Conservation (phyloP, 805 yeast genomes). For the Cyberlindnera euphorbiiphila region DNA sequence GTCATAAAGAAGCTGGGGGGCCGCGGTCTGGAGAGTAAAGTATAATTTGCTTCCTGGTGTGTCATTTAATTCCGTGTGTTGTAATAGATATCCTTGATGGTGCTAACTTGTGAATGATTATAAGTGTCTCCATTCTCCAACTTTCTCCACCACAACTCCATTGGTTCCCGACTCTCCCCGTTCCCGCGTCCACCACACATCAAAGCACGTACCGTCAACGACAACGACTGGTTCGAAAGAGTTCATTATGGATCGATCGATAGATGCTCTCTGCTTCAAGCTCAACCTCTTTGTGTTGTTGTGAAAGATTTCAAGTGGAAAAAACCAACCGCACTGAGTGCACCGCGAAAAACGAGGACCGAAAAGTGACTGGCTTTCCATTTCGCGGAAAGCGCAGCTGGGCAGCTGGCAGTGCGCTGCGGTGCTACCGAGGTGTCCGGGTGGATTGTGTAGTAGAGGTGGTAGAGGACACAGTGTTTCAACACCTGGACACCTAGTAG, state of each 20-base stretch:
- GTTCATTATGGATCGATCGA: slow-evolving; percentile 36
- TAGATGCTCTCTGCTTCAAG: slow-evolving; percentile 14
- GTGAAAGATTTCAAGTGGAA: slow-evolving; percentile 20
- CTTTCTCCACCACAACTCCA: not conserved
- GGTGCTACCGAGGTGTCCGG: too few relatives aligned
- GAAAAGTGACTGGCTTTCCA: too few relatives aligned
- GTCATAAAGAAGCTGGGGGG: too few relatives aligned
- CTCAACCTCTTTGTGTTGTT: slow-evolving; percentile 2
- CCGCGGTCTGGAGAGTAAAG: too few relatives aligned
- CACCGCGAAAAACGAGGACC: not conserved
- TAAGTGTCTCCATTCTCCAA: too few relatives aligned
- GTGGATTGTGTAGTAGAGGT: not conserved
- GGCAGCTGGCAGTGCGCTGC: too few relatives aligned
- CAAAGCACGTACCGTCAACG: slow-evolving; percentile 75
- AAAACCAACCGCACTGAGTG: not conserved
- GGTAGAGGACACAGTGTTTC: slow-evolving; percentile 1
- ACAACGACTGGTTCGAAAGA: slow-evolving; percentile 96
- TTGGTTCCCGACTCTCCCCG: slow-evolving; percentile 1
- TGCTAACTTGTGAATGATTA: too few relatives aligned
- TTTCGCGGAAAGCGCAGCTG: too few relatives aligned
- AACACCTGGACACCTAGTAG: not conserved
- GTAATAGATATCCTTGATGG: too few relatives aligned
- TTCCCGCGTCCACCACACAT: slow-evolving; percentile 1
- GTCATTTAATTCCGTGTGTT: too few relatives aligned
- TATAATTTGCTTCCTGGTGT: too few relatives aligned